Evolutionary conservation across 495 filamentous ascomycete species (phyloP).

Genomic region (Podospora bellae-mahoneyi): DNA sequence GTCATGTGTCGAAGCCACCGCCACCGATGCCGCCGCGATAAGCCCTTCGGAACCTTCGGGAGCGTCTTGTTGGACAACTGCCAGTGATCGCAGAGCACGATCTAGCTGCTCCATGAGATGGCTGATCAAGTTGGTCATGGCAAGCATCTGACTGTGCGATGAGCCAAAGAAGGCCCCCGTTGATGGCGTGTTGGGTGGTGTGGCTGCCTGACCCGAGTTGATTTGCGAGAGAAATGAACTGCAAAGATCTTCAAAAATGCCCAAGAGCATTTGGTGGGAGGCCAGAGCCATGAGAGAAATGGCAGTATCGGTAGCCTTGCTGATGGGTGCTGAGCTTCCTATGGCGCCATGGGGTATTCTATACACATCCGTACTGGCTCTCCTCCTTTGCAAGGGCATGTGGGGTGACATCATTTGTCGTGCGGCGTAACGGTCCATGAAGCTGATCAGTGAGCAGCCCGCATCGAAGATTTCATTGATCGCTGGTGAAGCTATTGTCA

Average conservation of each 20-base stretch:
- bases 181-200: neutral
- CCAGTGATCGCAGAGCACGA: neutral
- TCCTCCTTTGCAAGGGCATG: neutral
- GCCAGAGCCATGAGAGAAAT: slow-evolving; percentile 14
- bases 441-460: slow-evolving; percentile 19
- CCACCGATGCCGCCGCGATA: neutral
- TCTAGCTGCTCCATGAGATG: slow-evolving; percentile 11
- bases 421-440: slow-evolving; percentile 13
- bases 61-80: neutral
- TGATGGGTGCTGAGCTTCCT: neutral
- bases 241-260: slow-evolving; percentile 19
- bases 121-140: slow-evolving; percentile 15
- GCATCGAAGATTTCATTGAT: slow-evolving; percentile 21
- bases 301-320: slow-evolving; percentile 13
- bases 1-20: neutral
- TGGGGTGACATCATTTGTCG: neutral
- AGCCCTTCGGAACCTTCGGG: neutral
- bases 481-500: slow-evolving; percentile 9
- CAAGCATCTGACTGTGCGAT: slow-evolving; percentile 1
- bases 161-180: neutral
- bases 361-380: too few relatives aligned
- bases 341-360: neutral
- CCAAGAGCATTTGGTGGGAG: slow-evolving; percentile 18
- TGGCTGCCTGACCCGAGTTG: neutral
- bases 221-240: neutral